phyloP scores from a whole-genome alignment of 2,329 filamentous ascomycete species.

The Fusarium lateritium region DNA sequence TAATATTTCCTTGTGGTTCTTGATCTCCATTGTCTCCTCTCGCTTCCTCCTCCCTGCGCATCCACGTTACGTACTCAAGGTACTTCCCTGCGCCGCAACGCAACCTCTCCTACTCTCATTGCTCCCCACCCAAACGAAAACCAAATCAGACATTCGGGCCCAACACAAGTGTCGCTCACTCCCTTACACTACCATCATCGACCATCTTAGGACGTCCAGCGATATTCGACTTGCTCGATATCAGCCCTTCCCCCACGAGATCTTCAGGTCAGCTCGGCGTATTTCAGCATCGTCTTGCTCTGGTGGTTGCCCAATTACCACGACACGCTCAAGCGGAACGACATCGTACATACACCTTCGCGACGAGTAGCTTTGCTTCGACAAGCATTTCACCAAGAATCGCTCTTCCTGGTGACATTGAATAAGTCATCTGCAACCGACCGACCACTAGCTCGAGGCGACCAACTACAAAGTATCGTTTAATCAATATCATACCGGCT shows the following conservation, averaged over 20 bases:
- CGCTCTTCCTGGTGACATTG: not conserved
- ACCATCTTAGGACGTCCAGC: not conserved
- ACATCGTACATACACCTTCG: constrained; percentile 20
- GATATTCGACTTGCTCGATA: not conserved
- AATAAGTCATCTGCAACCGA: constrained; percentile 7
- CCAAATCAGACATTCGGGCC: constrained; percentile 6
- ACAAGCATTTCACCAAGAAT: constrained; percentile 3
- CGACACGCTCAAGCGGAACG: constrained; percentile 8
- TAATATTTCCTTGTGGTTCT: constrained; percentile 1
- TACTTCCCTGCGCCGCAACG: constrained; percentile 9
- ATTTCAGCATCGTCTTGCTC: constrained; percentile 4
- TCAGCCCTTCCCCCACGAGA: not conserved
- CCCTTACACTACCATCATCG: constrained; percentile 1
- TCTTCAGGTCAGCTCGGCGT: not conserved
- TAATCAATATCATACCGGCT: constrained; percentile 19
- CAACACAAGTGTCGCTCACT: constrained; percentile 10
- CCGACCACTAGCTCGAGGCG: constrained; percentile 18
- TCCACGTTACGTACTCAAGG: constrained; percentile 15
- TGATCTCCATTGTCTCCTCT: not conserved
- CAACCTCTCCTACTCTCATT: constrained; percentile 13
- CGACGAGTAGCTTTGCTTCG: constrained; percentile 13
- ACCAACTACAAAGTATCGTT: constrained; percentile 17
- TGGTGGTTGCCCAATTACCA: not conserved
- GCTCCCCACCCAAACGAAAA: constrained; percentile 10
- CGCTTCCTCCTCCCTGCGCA: constrained; percentile 1